phyloP scores from a whole-genome alignment of 2,329 filamentous ascomycete genomes.

The Xylaria sp. region DNA sequence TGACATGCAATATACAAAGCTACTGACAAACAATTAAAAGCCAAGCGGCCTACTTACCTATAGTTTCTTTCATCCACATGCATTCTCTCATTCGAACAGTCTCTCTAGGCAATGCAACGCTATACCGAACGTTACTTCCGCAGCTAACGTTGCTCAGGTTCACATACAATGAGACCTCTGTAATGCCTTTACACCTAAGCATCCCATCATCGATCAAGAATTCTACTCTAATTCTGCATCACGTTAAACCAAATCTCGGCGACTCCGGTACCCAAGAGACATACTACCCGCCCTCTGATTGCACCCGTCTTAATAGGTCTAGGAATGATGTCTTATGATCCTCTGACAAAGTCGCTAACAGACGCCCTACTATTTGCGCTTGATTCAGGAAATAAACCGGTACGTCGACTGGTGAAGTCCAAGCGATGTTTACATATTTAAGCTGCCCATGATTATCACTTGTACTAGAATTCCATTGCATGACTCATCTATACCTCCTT shows the following conservation, averaged over 20 bases:
- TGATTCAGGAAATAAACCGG: not conserved
- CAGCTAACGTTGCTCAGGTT: not conserved
- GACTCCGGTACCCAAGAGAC: not conserved
- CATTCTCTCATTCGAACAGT: not conserved
- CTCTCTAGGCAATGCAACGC: not conserved
- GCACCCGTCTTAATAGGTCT: not conserved
- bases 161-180: constrained; percentile 5
- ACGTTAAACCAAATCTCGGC: constrained; percentile 19
- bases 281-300: not conserved
- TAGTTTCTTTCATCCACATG: not conserved
- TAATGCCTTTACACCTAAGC: not conserved
- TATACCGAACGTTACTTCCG: not conserved
- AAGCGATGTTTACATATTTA: not conserved
- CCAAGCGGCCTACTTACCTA: not conserved
- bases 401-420: not conserved
- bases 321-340: not conserved
- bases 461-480: not conserved
- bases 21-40: not conserved
- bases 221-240: not conserved
- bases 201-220: not conserved
- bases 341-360: constrained; percentile 1
- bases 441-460: not conserved
- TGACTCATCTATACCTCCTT: not conserved
- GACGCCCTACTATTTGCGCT: not conserved
- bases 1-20: not conserved